Base-by-base conservation (phyloP, 1,284 basidiomycete genomes). In the Fomes fomentarius region DNA sequence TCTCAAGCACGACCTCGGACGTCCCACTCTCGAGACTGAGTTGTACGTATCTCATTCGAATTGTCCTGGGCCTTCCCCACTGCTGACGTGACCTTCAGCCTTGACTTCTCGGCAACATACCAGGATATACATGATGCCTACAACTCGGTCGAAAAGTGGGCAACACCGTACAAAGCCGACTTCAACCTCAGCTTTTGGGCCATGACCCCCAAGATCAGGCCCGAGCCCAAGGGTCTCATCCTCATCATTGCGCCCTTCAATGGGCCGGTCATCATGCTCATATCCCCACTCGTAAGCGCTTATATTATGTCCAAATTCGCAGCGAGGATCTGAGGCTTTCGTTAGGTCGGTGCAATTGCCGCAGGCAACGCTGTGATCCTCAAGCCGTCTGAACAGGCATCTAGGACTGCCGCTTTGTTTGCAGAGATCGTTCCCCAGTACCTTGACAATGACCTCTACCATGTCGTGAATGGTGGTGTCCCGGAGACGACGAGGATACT, bases 331-430 rank as follows among this genome's bases (percentile, higher is more conserved):
- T 17, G 12, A 22, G 4, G 14, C 12, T 22, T 17, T 15, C 11
- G 47, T 0, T 69, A 92, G 80, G 79, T 84, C 19, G 85, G 86
- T 19, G 93, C 93, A 3, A 82, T 95, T 35, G 87, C 93, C 0
- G 90, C 92, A 12, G 93, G 93, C 1, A 89, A 87, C 66, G 80
- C 89, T 0, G 82, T 81, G 3, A 74, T 89, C 1, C 52, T 94
- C 62, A 95, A 95, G 72, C 89, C 90, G 0, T 91, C 93, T 0
- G 95, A 97, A 69, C 74, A 86, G 14, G 76, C 85, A 0, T 82
- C 87, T 0, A 79, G 85, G 6, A 79, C 80, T 1, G 84, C 85
- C 17, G 73, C 82, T 17, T 76, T 96, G 11, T 69, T 95, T 14
- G 80, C 86, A 0, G 85, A 92, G 62, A 81, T 96, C 4, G 56